Percentiles rank a stretch among this genome's conserved stretches.
Evolutionary conservation across 1,139 yeast genomes (phyloP).

Genomic region (Debaryomyces subglobosus): DNA sequence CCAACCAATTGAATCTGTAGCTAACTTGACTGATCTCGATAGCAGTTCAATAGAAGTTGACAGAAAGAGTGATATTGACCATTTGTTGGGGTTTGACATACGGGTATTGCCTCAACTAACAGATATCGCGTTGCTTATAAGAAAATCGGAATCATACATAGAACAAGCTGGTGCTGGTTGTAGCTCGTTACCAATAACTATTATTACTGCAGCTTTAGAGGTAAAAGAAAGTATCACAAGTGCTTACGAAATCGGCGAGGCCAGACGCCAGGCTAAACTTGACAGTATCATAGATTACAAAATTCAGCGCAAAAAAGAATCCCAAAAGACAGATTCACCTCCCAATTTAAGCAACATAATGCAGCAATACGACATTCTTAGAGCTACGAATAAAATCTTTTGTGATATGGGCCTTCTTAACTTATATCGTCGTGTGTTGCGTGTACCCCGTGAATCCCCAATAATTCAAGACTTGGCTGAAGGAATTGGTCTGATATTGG

Average conservation of each 20-base stretch:
- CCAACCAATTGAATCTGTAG: conserved; percentile 23
- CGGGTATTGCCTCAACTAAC: conserved; percentile 54
- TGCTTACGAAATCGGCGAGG: conserved; percentile 38
- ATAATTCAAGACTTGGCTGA: conserved; percentile 51
- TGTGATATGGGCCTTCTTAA: conserved; percentile 58
- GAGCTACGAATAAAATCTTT: conserved; percentile 60
- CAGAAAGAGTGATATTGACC: conserved; percentile 54
- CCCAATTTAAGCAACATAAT: conserved; percentile 25
- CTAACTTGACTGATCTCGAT: conserved; percentile 16
- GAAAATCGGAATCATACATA: conserved; percentile 35
- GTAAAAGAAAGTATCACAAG: conserved; percentile 40
- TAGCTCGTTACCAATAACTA: conserved; percentile 31
- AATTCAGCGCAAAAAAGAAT: conserved; percentile 16
- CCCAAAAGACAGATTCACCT: conserved; percentile 17
- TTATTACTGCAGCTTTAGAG: conserved; percentile 50
- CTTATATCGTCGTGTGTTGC: conserved; percentile 57
- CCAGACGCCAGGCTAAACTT: conserved; percentile 35
- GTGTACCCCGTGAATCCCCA: conserved; percentile 48
- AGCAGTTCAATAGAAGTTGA: conserved; percentile 15
- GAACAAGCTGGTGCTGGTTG: conserved; percentile 15
- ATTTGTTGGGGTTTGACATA: conserved; percentile 61
- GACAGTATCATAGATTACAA: conserved; percentile 27
- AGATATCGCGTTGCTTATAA: conserved; percentile 47
- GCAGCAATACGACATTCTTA: conserved; percentile 41
- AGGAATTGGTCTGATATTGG: conserved; percentile 39